Base-by-base conservation (phyloP, 2,329 filamentous ascomycete species). In the Dactylellina sp. region DNA sequence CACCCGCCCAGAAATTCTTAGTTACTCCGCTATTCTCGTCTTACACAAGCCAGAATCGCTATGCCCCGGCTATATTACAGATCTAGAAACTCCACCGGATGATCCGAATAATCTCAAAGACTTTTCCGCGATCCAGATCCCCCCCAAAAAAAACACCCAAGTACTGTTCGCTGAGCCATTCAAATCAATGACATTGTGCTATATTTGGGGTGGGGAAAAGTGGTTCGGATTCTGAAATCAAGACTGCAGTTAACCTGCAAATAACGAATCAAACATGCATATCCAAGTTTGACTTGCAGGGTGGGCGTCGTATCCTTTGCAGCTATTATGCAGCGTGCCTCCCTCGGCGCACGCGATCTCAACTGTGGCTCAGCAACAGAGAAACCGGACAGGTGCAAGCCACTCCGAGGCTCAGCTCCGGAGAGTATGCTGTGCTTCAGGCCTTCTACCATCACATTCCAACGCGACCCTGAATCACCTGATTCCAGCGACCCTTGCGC, bases 181-280 rank as follows among this genome's bases (percentile, higher is more conserved):
- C 35, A 20, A n/a, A 20, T 37, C 12, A 39, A 53, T 60, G 32
- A 7, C n/a, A 16, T 25, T 12, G 25, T 57, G 24, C 53, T 68
- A 68, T 68, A 68, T 60, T 68, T 68, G 55, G 63, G 44, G 35
- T 35, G 63, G 63, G 46, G 39, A 50, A 57, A 18, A n/a, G n/a
- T 50, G 53, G 39, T 60, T 68, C 44, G n/a, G 35, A 60, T 60
- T 35, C 53, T 68, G 32, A 68, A 53, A 40, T 40, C 37, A 68
- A 42, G 9, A 32, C 28, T 9, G 28, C 28, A 5, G 28, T 40
- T 53, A 68, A 68, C 53, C 44, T 52, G 42, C 63, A 39, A 25
- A 44, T 32, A 53, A 18, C 63, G 63, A 68, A 68, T 68, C 63
- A 68, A 35, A 60, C 53, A 0, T 52, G 62, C 62, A 59, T 39